Conservation (phyloP, 352 stramenopile genomes). For the Globisporangium nodosum region DNA sequence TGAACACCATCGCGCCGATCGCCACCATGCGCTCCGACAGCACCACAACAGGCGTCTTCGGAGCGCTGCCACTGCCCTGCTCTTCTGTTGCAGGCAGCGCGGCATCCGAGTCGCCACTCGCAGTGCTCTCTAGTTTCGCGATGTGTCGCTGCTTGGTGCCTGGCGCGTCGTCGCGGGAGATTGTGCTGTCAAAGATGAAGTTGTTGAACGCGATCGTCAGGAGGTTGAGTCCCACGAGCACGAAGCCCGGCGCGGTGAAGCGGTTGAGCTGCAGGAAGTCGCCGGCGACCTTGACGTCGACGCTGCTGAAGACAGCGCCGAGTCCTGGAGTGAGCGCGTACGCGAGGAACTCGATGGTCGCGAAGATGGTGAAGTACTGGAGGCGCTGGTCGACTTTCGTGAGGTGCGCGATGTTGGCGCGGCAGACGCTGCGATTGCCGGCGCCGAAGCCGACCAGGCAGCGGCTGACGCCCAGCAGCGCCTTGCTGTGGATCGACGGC, state of each 20-base stretch:
- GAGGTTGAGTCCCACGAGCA: constrained; percentile 47
- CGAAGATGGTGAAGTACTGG: constrained; percentile 64
- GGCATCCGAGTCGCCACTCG: not conserved
- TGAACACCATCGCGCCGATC: constrained; percentile 46
- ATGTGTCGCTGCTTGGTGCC: not conserved
- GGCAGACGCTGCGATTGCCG: constrained; percentile 67
- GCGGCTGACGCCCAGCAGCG: constrained; percentile 41
- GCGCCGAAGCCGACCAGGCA: constrained; percentile 66
- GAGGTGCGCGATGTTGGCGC: constrained; percentile 60
- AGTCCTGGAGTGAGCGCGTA: constrained; percentile 67
- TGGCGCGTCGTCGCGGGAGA: constrained; percentile 38
- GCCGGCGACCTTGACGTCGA: constrained; percentile 27
- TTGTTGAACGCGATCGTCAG: constrained; percentile 37
- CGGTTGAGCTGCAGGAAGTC: constrained; percentile 51
- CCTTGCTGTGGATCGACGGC: constrained; percentile 25
- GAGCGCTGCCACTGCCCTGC: not conserved
- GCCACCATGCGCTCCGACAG: constrained; percentile 30
- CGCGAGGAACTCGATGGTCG: constrained; percentile 60
- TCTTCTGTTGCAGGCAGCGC: too few relatives aligned
- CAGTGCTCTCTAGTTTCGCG: not conserved
- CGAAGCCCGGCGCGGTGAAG: constrained; percentile 47
- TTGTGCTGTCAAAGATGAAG: constrained; percentile 39
- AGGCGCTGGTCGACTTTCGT: constrained; percentile 52
- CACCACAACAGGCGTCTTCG: not conserved
- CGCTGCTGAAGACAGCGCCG: constrained; percentile 37